Percentiles rank a stretch among this genome's conserved stretches.
These are phyloP conservation scores for Trypanosoma cruzi DNA, from an alignment of 208 protist genomes.

Conservation along the genomic window DNA sequence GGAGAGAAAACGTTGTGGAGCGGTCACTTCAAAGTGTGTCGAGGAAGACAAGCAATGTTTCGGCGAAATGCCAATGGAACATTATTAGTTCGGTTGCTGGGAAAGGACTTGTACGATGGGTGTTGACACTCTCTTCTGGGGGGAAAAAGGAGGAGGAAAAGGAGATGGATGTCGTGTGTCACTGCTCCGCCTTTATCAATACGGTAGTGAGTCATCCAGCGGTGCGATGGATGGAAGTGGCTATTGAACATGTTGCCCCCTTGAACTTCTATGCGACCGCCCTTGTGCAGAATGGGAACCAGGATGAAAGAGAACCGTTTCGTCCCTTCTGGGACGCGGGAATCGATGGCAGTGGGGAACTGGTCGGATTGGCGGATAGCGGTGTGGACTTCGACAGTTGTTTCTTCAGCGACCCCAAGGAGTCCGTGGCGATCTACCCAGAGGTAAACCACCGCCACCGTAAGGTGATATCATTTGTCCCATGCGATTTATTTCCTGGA, in stretches of 20 bases:
- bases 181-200: constrained; percentile 18
- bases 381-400: constrained; percentile 86
- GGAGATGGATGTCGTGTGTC: constrained; percentile 6
- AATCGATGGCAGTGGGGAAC: constrained; percentile 76
- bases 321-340: constrained; percentile 65
- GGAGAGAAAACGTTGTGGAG: constrained; percentile 23
- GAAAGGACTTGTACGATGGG: constrained; percentile 23
- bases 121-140: constrained; percentile 2
- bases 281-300: constrained; percentile 40
- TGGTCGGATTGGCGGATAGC: constrained; percentile 88
- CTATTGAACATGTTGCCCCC: constrained; percentile 22
- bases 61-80: constrained; percentile 16
- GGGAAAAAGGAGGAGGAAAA: neutral
- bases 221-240: constrained; percentile 76
- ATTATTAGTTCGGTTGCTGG: constrained; percentile 2
- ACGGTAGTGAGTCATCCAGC: constrained; percentile 45
- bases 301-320: constrained; percentile 8
- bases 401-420: constrained; percentile 75
- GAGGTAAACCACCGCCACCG: constrained; percentile 68
- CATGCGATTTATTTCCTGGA: constrained; percentile 25
- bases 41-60: neutral
- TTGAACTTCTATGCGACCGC: constrained; percentile 44
- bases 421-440: constrained; percentile 68
- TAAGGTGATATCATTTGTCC: constrained; percentile 80
- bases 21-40: constrained; percentile 7